phyloP scores from a whole-genome alignment of 2,329 filamentous ascomycete genomes.

The Albophoma yamanashiensis region DNA sequence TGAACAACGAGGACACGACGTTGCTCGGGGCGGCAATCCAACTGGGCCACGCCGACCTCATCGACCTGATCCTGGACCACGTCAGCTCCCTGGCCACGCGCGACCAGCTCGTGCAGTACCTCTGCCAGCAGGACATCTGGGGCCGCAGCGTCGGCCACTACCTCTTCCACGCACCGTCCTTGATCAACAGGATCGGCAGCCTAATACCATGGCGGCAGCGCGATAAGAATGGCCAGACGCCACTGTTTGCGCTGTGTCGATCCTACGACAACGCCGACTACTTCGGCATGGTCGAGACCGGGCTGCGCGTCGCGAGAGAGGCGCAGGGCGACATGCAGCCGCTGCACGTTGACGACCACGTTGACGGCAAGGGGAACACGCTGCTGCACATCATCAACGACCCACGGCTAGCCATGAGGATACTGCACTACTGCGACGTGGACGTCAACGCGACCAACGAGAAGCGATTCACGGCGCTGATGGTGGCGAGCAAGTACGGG shows the following conservation, averaged over 20 bases:
- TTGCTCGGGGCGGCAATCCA: conserved; percentile 86
- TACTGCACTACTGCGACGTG: conserved; percentile 80
- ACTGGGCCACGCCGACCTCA: conserved; percentile 62
- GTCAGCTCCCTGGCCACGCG: conserved; percentile 48
- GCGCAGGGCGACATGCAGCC: conserved; percentile 68
- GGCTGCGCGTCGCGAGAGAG: conserved; percentile 60
- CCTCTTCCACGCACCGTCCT: conserved; percentile 76
- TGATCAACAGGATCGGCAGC: conserved; percentile 68
- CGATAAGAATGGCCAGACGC: conserved; percentile 97
- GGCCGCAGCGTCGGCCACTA: conserved; percentile 93
- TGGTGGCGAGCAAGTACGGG: conserved; percentile 98
- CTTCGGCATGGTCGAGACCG: conserved; percentile 74
- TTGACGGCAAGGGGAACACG: conserved; percentile 88
- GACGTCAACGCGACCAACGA: conserved; percentile 95
- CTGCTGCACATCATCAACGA: conserved; percentile 94
- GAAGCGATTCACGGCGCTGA: conserved; percentile 86
- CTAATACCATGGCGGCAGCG: conserved; percentile 80
- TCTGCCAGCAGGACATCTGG: conserved; percentile 68
- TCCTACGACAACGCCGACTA: conserved; percentile 93
- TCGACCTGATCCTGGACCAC: conserved; percentile 65
- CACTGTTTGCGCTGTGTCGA: conserved; percentile 84
- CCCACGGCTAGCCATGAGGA: conserved; percentile 59
- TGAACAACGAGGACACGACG: conserved; percentile 83
- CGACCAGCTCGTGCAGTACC: conserved; percentile 52
- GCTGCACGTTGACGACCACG: conserved; percentile 86